Evolutionary conservation across 2,329 filamentous ascomycete species (phyloP), one percentile per base, ranked within the genome.

Genomic region (Cladosporium velox): DNA sequence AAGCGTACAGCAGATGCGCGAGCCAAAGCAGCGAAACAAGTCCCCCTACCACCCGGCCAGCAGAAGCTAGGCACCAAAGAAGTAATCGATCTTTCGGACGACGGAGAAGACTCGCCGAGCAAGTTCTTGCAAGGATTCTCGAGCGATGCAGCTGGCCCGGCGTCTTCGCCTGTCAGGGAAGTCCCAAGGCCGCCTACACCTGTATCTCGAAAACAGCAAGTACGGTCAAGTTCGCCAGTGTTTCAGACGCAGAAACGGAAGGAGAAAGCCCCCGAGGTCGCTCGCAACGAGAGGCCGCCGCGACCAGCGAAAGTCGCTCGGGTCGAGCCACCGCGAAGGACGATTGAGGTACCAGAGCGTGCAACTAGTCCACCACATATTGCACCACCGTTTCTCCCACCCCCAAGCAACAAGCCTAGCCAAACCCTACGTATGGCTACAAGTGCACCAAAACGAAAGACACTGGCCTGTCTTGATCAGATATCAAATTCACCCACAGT

Each of bases 381-480:
- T 8, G 47, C 63, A 15, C 35, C 58, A 21, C 62, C 64, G 10
- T 63, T 52, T 44, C 55, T 65, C 2, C 63, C 63, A 15, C 57
- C 57, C 2, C 44, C 63, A 5, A 58, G 18, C 30, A 51, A 49
- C 30, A 55, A 63, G 52, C 52, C 57, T 64, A 59, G 75, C 68
- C 55, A 76, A 71, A 80, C 76, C 3, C 66, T 83, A 34, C 78
- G 78, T 1, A 70, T 83, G 10, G 73, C 78, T 14, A 71, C 72
- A 5, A 77, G 75, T n/a, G 73, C 74, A 10, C 78, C 77, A 18
- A 77, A 79, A 66, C 80, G 78, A 41, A 81, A 76, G 65, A 69
- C 67, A 26, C 70, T 83, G 14, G 68, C 82, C 0, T 83, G 80
- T 64, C 79, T 82, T 63, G 71, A 77, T n/a, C 69, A 76, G 21